A percentile compares a stretch with the other conserved stretches of the same genome.
Evolutionary conservation across 225 moss, liverwort and hornwort genomes (phyloP).

Genomic region (Marchantia paleacea): DNA sequence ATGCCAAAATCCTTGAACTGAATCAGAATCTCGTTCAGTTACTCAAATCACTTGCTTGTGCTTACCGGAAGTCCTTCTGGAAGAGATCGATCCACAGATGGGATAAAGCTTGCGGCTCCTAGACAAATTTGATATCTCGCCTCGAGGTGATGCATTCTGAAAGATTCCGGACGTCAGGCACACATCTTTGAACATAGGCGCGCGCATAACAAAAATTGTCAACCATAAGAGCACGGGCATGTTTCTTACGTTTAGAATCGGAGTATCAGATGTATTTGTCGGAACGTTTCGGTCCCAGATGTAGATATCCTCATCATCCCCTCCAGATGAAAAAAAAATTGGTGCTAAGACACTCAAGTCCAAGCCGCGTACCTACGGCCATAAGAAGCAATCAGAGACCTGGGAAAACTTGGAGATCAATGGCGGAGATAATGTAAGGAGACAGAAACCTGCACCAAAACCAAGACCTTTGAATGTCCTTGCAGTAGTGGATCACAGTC

Average conservation of each 20-base stretch:
- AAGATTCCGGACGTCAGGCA: not conserved
- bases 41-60: not conserved
- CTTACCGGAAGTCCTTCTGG: conserved; percentile 83
- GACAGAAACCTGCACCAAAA: not conserved
- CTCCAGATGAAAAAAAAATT: conserved; percentile 87
- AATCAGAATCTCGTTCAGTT: not conserved
- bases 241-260: conserved; percentile 58
- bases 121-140: conserved; percentile 80
- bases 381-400: conserved; percentile 1
- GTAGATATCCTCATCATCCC: conserved; percentile 84
- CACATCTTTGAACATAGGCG: not conserved
- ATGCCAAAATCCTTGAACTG: too few relatives aligned
- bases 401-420: too few relatives aligned
- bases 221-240: not conserved
- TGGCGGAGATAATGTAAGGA: not conserved
- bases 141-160: conserved; percentile 53
- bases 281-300: conserved; percentile 91
- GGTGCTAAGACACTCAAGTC: conserved; percentile 75
- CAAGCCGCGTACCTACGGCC: conserved; percentile 72
- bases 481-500: not conserved
- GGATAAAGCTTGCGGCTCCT: conserved; percentile 95
- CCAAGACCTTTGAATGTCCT: not conserved
- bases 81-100: conserved; percentile 81
- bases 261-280: conserved; percentile 60
- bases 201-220: not conserved